Base-by-base conservation (phyloP, 208 protist genomes). In the Trypanosoma congolense region DNA sequence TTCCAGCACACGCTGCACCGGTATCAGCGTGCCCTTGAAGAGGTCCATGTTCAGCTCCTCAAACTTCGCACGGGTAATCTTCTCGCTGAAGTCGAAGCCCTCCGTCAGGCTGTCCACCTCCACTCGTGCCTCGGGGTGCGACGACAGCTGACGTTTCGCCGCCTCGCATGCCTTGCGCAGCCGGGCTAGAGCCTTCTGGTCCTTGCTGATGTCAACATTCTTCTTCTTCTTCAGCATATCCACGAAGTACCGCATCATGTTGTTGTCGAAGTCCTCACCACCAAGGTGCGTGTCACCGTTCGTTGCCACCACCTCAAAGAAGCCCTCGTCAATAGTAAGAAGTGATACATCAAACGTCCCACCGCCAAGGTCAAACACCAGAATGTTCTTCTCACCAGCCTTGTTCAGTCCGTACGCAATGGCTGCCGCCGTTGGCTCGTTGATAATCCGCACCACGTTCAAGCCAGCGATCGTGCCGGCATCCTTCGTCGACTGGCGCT, bases 41-140 rank as follows among this genome's bases (percentile, higher is more conserved):
- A 99, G 76, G 70, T 98, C 96, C 48, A 87, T 77, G 89, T 96
- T 96, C 22, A 99, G 83, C 63, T 98, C 87, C 82, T 99, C 97
- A 69, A 99, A 99, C 58, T 91, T 90, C 44, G 96, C 93, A 42
- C 97, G 87, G 22, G 95, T 98, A 50, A 99, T 82, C 28, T 77
- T 86, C 31, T 84, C 87, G 75, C 73, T 90, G 73, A 99, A 98
- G 73, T 99, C 96, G 36, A 96, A 75, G 51, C 97, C 97, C 59
- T 98, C 93, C 50, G 77, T 88, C 2, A 98, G 74, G 24, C 92
- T 87, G 63, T 98, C 97, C 41, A 99, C 93, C 77, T 98, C 96
- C 54, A 99, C 85, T 45, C 67, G 65, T 3, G 94, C 81, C 73
- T 93, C 60, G 5, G 90, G 76, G 44, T 77, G 58, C 16, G 77